Conservation (phyloP, 2,329 filamentous ascomycete species). For the Calonectria pteridis region DNA sequence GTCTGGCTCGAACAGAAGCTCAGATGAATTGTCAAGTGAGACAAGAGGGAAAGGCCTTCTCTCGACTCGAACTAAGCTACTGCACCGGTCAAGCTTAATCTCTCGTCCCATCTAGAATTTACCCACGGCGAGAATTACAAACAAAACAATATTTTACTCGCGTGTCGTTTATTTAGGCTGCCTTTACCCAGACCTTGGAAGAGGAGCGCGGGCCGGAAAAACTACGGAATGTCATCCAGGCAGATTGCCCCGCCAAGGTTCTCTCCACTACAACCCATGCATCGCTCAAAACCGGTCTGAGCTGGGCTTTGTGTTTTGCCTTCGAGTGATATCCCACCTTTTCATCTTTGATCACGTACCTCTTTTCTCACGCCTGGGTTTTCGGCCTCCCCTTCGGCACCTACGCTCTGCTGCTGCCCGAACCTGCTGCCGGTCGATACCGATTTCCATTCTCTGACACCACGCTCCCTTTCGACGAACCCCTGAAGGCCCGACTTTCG, state of each 20-base stretch:
- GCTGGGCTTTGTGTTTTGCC: constrained; percentile 46
- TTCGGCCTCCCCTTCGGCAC: constrained; percentile 26
- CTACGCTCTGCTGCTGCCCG: constrained; percentile 20
- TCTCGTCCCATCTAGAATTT: no score
- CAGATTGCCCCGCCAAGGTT: constrained; percentile 50
- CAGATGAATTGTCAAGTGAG: neutral
- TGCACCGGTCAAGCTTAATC: neutral
- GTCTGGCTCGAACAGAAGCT: neutral
- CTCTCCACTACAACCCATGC: constrained; percentile 32
- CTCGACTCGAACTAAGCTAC: neutral
- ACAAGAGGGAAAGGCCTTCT: neutral
- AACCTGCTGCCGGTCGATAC: constrained; percentile 24
- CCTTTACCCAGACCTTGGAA: neutral
- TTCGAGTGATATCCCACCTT: constrained; percentile 43
- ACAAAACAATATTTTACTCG: neutral
- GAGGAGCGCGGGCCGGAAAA: constrained; percentile 47
- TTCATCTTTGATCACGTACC: constrained; percentile 35
- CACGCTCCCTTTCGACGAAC: constrained; percentile 25
- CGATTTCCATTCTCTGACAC: constrained; percentile 9
- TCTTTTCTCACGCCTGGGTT: constrained; percentile 26
- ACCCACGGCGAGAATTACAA: neutral
- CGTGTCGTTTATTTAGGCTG: constrained; percentile 13
- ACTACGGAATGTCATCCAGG: constrained; percentile 37
- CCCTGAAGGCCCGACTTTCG: constrained; percentile 22
- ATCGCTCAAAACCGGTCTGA: constrained; percentile 34